Conservation (phyloP, 106 monocot species). For the Dendrobium officinale region DNA sequence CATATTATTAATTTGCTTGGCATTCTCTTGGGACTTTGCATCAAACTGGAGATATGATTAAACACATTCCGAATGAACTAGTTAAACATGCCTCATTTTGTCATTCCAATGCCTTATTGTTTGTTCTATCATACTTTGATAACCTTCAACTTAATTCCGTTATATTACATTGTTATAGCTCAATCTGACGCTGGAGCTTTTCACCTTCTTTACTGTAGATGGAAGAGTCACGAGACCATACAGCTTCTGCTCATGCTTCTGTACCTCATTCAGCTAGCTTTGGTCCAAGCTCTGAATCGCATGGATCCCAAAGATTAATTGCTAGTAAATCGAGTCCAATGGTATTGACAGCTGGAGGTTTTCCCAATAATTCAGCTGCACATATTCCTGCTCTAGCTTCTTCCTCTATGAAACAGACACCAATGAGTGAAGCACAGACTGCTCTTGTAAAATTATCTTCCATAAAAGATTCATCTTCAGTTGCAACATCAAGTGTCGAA, state of each 20-base stretch:
- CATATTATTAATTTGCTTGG: background rate
- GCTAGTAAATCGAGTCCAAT: constrained; percentile 27
- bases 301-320: constrained; percentile 39
- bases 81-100: background rate
- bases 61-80: background rate
- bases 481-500: constrained; percentile 8
- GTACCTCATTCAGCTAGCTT: constrained; percentile 9
- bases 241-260: constrained; percentile 16
- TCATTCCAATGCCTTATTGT: background rate
- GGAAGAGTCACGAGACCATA: constrained; percentile 40
- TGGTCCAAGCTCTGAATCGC: constrained; percentile 19
- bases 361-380: constrained; percentile 23
- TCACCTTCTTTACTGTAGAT: constrained; percentile 23
- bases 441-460: constrained; percentile 21
- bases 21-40: background rate
- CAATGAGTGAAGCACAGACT: constrained; percentile 13
- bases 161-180: background rate
- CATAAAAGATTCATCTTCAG: constrained; percentile 8
- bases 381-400: constrained; percentile 22
- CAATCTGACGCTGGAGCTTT: background rate
- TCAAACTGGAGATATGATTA: background rate
- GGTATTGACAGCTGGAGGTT: constrained; percentile 23
- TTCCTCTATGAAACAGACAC: constrained; percentile 27
- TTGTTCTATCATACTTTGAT: background rate
- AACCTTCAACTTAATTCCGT: background rate